Percentiles rank a stretch among this genome's conserved stretches.
These are phyloP conservation scores for Colletotrichum sp. DNA, from an alignment of 2,329 filamentous ascomycete genomes.

Conservation along the genomic window DNA sequence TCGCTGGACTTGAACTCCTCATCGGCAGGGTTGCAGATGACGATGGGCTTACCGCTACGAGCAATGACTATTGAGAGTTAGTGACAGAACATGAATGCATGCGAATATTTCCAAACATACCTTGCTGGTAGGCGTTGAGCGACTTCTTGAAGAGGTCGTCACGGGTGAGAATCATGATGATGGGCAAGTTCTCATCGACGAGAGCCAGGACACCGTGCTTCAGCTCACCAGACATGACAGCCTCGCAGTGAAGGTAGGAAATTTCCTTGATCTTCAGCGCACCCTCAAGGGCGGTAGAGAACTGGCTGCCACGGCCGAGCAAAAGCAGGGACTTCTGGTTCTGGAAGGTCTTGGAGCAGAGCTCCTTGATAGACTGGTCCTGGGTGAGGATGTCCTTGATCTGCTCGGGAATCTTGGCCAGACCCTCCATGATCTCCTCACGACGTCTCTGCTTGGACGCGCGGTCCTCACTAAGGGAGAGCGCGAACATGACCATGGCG, in stretches of 20 bases:
- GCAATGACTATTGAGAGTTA: slow-evolving; percentile 75
- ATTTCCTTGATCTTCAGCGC: slow-evolving; percentile 99
- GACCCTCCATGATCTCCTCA: slow-evolving; percentile 95
- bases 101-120: slow-evolving; percentile 52
- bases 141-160: slow-evolving; percentile 98
- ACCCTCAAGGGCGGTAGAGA: slow-evolving; percentile 95
- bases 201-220: slow-evolving; percentile 98
- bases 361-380: slow-evolving; percentile 91
- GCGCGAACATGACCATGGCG: slow-evolving; percentile 99
- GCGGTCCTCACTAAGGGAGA: slow-evolving; percentile 95
- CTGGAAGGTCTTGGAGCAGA: slow-evolving; percentile 93
- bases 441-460: slow-evolving; percentile 92
- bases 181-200: slow-evolving; percentile 97
- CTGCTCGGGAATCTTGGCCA: slow-evolving; percentile 85
- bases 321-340: slow-evolving; percentile 96
- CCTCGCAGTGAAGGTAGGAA: slow-evolving; percentile 98
- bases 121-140: slow-evolving; percentile 99
- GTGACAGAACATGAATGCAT: neutral
- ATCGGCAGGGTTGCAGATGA: slow-evolving; percentile 94
- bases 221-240: slow-evolving; percentile 99
- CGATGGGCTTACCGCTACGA: slow-evolving; percentile 93
- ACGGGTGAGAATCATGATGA: slow-evolving; percentile 99
- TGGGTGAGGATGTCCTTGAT: slow-evolving; percentile 92
- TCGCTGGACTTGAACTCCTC: slow-evolving; percentile 86
- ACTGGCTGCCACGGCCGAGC: slow-evolving; percentile 93